These are phyloP conservation scores for Komagataella phaffii DNA, from an alignment of 805 yeast genomes.

Conservation along the genomic window DNA sequence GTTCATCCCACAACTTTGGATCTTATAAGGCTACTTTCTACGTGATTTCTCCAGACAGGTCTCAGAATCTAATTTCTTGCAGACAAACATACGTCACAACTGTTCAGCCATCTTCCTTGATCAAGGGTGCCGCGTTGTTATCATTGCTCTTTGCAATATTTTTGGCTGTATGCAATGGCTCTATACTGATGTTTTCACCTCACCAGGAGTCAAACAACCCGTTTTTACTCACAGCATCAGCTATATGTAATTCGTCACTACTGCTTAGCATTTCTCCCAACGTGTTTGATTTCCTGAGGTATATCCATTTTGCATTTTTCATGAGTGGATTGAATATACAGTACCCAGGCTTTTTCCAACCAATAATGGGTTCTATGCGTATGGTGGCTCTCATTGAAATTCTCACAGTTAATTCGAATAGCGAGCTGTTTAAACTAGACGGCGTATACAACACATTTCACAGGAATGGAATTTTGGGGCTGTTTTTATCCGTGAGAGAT, in stretches of 20 bases:
- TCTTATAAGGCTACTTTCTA: conserved; percentile 28
- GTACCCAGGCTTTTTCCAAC: conserved; percentile 54
- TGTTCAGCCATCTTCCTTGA: conserved; percentile 21
- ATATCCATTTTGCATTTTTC: conserved; percentile 47
- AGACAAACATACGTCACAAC: conserved; percentile 35
- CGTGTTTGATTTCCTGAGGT: conserved; percentile 30
- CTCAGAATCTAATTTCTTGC: conserved; percentile 31
- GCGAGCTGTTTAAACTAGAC: conserved; percentile 9
- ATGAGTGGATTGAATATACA: conserved; percentile 37
- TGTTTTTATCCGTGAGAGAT: background rate
- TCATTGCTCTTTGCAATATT: conserved; percentile 26
- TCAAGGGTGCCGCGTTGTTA: conserved; percentile 23
- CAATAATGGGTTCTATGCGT: conserved; percentile 31
- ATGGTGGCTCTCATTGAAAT: conserved; percentile 42
- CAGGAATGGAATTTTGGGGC: conserved; percentile 17
- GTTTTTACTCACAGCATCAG: conserved; percentile 36
- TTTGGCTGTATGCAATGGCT: conserved; percentile 19
- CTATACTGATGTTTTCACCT: conserved; percentile 32
- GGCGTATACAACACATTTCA: conserved; percentile 28
- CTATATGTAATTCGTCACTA: conserved; percentile 44
- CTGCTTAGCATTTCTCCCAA: conserved; percentile 44
- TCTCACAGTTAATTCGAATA: background rate
- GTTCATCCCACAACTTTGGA: conserved; percentile 22
- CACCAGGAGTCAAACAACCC: conserved; percentile 45
- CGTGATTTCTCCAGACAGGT: conserved; percentile 24